phyloP scores from a whole-genome alignment of 75 land plant species.

The Chamaecyparis obtusa region DNA sequence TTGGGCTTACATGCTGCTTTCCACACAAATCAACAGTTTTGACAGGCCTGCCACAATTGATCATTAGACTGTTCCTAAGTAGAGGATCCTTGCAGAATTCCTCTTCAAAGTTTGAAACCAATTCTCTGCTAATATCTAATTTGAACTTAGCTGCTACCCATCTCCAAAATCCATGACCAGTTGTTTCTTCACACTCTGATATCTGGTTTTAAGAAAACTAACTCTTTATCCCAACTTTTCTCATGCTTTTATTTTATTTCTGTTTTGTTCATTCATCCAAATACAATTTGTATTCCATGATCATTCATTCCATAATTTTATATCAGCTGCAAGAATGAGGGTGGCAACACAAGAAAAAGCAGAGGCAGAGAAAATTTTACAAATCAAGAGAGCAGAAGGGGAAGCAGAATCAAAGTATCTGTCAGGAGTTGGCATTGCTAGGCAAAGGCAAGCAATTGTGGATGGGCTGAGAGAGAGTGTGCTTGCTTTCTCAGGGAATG shows the following conservation, averaged over 20 bases:
- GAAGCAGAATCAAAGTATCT: constrained; percentile 60
- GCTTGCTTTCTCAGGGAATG: constrained; percentile 36
- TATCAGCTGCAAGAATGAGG: constrained; percentile 51
- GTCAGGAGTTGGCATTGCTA: constrained; percentile 42
- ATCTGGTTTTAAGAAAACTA: too few species aligned
- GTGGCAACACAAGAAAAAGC: constrained; percentile 49
- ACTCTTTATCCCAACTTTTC: too few species aligned
- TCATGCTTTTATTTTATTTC: neutral
- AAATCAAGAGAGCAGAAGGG: constrained; percentile 59
- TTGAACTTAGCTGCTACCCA: neutral
- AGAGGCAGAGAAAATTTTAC: constrained; percentile 60
- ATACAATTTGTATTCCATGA: neutral
- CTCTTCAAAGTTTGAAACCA: too few species aligned
- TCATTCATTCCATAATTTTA: neutral
- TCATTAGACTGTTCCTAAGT: neutral
- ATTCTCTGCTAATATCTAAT: too few species aligned
- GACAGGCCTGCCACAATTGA: neutral
- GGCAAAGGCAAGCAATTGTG: constrained; percentile 44
- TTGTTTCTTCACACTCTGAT: neutral
- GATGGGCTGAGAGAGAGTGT: constrained; percentile 47
- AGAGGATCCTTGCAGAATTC: neutral
- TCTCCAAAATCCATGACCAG: too few species aligned
- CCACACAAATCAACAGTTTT: too few species aligned
- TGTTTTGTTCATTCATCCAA: neutral
- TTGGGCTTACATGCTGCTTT: too few species aligned